Base-by-base conservation (phyloP, 2,329 filamentous ascomycete genomes). In the Arthrobotrys pseudoclavata region DNA sequence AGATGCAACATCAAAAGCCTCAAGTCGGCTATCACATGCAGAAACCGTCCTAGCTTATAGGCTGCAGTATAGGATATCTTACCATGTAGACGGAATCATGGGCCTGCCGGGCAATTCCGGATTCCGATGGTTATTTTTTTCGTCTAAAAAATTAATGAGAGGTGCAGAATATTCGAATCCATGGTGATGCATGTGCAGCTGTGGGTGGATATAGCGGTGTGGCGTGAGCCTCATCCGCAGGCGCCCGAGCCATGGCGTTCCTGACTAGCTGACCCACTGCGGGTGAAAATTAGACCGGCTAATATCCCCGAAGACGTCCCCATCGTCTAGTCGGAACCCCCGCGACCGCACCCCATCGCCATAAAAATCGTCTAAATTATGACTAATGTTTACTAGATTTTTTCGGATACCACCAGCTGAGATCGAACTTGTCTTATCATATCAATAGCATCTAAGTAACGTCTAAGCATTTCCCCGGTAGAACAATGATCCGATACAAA, bases 171-270 rank as follows among this genome's bases (percentile, higher is more conserved):
- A 24, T 42, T 60, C 4, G 5, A 60, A 60, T 20, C 34, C 55
- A 60, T 60, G 31, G 55, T 5, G 47, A 42, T 42, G 55, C 55
- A 42, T 34, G 26, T 60, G 31, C 31, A 57, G 7, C 40, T 34
- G 52, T 64, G 26, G 20, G 24, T 18, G 18, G 4, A 15, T 48
- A 50, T 66, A 22, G 6, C 61, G 26, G 53, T 45, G 50, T 68
- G 64, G 64, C 50, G 64, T 68, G 64, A 68, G 64, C 64, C 64
- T 57, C 64, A 68, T 18, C 37, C 64, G 64, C 64, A 34, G 57
- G 47, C 48, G 40, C 40, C 60, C 47, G 42, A 66, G 34, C 29
- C 45, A 64, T 64, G 24, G 40, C 13, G 40, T 64, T 37, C 22
- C 61, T 48, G 42, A 64, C 24, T 15, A 20, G 4, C 61, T n/a